A percentile compares a stretch with the other conserved stretches of the same genome.
Evolutionary conservation across 148 eudicot genomes (phyloP).

Genomic region (Amaranthus hypochondriacus): DNA sequence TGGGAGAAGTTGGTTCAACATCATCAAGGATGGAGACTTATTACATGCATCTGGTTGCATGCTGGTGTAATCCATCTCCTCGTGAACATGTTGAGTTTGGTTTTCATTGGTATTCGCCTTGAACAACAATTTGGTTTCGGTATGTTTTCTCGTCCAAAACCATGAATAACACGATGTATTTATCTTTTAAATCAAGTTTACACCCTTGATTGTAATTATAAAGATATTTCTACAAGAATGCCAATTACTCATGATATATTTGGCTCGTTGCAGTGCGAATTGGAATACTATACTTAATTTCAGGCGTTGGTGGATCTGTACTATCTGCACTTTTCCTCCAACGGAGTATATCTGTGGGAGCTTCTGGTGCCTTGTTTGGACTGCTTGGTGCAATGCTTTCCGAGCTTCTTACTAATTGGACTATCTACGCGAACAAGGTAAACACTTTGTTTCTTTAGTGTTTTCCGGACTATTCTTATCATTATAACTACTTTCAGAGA

Average conservation of each 20-base stretch:
- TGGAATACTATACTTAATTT: conserved; percentile 56
- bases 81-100: conserved; percentile 75
- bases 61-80: conserved; percentile 78
- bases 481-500: too few relatives aligned
- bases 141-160: conserved; percentile 28
- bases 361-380: conserved; percentile 94
- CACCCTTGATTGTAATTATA: too few relatives aligned
- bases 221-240: neutral
- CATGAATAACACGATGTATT: neutral
- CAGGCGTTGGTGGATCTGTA: conserved; percentile 82
- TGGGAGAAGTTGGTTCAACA: conserved; percentile 45
- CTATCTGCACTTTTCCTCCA: conserved; percentile 63
- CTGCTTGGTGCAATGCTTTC: conserved; percentile 93
- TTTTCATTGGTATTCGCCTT: conserved; percentile 73
- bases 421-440: conserved; percentile 87
- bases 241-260: neutral
- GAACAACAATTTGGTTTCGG: conserved; percentile 90
- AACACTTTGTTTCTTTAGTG: too few relatives aligned
- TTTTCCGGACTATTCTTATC: too few relatives aligned
- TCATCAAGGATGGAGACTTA: conserved; percentile 61
- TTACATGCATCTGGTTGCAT: conserved; percentile 76
- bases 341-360: conserved; percentile 75
- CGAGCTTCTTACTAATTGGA: conserved; percentile 85
- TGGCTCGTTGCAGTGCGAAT: conserved; percentile 41
- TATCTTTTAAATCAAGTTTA: neutral